Evolutionary conservation across 1,284 basidiomycete species (phyloP).

Genomic region (Clitocybe nebularis): DNA sequence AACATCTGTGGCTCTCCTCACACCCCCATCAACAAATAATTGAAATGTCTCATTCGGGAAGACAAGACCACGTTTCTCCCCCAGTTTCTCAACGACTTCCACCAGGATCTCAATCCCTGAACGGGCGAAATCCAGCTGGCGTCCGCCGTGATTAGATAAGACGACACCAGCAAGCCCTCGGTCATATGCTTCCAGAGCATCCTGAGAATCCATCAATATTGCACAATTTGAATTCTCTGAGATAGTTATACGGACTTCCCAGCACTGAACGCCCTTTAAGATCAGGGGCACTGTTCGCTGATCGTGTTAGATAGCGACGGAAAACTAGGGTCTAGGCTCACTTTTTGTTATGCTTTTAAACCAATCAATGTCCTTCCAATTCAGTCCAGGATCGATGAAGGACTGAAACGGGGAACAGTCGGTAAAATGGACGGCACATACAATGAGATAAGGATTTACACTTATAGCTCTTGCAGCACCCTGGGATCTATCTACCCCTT

Average conservation of each 20-base stretch:
- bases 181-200: slow-evolving; percentile 88
- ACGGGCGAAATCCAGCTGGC: slow-evolving; percentile 89
- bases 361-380: slow-evolving; percentile 86
- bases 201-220: slow-evolving; percentile 34
- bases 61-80: slow-evolving; percentile 55
- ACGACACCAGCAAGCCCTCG: slow-evolving; percentile 80
- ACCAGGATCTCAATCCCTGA: slow-evolving; percentile 89
- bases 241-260: slow-evolving; percentile 56
- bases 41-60: slow-evolving; percentile 78
- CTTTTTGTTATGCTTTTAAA: slow-evolving; percentile 88
- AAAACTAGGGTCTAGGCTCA: slow-evolving; percentile 25
- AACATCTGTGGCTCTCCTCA: slow-evolving; percentile 87
- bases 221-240: neutral
- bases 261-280: slow-evolving; percentile 90
- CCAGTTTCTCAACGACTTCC: slow-evolving; percentile 79
- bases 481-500: slow-evolving; percentile 76
- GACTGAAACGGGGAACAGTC: slow-evolving; percentile 56
- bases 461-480: slow-evolving; percentile 95
- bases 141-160: slow-evolving; percentile 88
- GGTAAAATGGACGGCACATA: no score
- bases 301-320: neutral
- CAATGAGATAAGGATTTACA: slow-evolving; percentile 38
- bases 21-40: slow-evolving; percentile 90
- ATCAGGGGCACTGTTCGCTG: slow-evolving; percentile 74
- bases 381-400: slow-evolving; percentile 89